Conservation (phyloP, 1,139 yeast species). For the Wickerhamomyces sp. region DNA sequence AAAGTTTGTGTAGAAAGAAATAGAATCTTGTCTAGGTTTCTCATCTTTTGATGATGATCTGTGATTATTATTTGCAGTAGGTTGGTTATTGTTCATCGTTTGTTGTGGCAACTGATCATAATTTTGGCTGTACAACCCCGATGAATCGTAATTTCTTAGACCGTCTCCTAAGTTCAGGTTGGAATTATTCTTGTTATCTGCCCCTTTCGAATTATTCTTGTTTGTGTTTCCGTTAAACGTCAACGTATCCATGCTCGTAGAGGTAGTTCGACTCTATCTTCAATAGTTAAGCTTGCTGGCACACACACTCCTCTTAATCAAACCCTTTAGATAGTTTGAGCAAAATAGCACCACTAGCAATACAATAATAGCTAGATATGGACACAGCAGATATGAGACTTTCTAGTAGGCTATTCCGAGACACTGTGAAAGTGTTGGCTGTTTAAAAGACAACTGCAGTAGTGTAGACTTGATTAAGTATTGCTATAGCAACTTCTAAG, state of each 20-base stretch:
- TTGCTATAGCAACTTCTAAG: too few species aligned
- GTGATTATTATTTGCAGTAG: constrained; percentile 3
- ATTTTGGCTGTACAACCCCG: constrained; percentile 1
- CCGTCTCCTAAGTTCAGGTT: constrained; percentile 6
- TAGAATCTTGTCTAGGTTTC: constrained; percentile 23
- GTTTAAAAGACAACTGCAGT: too few species aligned
- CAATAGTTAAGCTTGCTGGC: too few species aligned
- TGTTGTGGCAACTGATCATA: constrained; percentile 1
- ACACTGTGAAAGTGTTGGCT: too few species aligned
- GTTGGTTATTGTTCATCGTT: constrained; percentile 6
- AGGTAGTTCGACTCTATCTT: not conserved
- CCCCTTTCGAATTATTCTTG: not conserved
- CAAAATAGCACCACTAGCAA: too few species aligned
- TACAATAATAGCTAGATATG: too few species aligned
- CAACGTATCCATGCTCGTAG: constrained; percentile 15
- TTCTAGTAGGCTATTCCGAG: too few species aligned
- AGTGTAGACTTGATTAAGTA: too few species aligned
- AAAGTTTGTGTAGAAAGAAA: constrained; percentile 23
- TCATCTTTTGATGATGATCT: constrained; percentile 3
- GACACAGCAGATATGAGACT: too few species aligned
- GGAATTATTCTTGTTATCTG: constrained; percentile 5
- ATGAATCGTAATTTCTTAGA: constrained; percentile 13
- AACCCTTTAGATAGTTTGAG: too few species aligned
- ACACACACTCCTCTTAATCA: too few species aligned
- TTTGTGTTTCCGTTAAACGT: constrained; percentile 2